Conservation (phyloP, 1,139 yeast species). For the Zygosaccharomyces sapae region DNA sequence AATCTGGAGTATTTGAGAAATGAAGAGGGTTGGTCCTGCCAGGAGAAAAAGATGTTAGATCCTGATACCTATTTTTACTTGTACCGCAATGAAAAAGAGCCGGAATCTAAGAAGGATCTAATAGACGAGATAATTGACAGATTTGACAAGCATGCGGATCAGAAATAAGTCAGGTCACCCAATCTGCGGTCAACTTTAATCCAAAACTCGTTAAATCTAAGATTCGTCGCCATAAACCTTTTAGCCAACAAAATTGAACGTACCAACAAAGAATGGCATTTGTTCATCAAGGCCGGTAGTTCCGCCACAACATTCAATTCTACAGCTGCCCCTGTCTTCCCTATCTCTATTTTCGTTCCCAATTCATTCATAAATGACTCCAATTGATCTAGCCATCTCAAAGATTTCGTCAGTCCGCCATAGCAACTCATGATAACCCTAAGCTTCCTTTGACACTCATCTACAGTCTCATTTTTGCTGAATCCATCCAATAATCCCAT, state of each 20-base stretch:
- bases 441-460: constrained; percentile 1
- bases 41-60: constrained; percentile 21
- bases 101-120: constrained; percentile 9
- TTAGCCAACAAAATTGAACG: constrained; percentile 12
- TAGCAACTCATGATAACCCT: constrained; percentile 11
- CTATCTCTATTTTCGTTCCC: neutral
- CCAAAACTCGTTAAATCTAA: constrained; percentile 14
- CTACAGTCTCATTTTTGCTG: constrained; percentile 7
- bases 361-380: constrained; percentile 9
- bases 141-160: constrained; percentile 8
- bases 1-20: constrained; percentile 16
- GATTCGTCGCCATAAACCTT: constrained; percentile 13
- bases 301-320: neutral
- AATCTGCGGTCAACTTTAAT: constrained; percentile 6
- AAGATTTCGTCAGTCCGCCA: constrained; percentile 8
- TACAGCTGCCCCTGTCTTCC: neutral
- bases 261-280: constrained; percentile 12
- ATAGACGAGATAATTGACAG: constrained; percentile 12
- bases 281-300: constrained; percentile 10
- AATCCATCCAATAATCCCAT: constrained; percentile 7
- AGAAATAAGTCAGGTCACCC: neutral
- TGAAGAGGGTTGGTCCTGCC: constrained; percentile 17
- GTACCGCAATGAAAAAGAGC: constrained; percentile 16
- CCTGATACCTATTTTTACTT: constrained; percentile 22
- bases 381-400: constrained; percentile 9